Percentiles rank a stretch among this genome's conserved stretches.
Conservation (phyloP, 2,329 filamentous ascomycete species). For the Thermochaetoides dissita region DNA sequence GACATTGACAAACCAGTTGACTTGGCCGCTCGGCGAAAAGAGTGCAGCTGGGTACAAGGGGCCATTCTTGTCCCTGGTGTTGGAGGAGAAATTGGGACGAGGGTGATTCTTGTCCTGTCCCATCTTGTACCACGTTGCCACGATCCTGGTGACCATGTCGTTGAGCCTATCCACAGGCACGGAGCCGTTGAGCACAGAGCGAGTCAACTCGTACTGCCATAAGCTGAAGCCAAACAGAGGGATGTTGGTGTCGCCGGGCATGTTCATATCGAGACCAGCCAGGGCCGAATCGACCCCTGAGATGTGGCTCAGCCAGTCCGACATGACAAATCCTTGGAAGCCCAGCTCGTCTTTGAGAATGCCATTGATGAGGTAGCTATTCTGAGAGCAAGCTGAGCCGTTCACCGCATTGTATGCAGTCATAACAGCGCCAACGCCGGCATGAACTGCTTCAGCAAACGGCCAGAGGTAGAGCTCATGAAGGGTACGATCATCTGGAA, state of each 20-base stretch:
- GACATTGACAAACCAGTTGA: constrained; percentile 57
- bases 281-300: constrained; percentile 60
- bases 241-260: constrained; percentile 43
- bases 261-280: constrained; percentile 55
- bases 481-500: constrained; percentile 53
- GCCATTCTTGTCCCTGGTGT: constrained; percentile 41
- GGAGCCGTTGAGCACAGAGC: constrained; percentile 40
- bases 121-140: constrained; percentile 45
- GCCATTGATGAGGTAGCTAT: constrained; percentile 61
- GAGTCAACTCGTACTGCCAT: constrained; percentile 42
- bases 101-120: constrained; percentile 46
- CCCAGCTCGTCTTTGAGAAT: constrained; percentile 67
- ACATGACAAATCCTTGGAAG: constrained; percentile 69
- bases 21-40: constrained; percentile 43
- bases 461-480: constrained; percentile 71
- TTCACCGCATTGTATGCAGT: constrained; percentile 60
- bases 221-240: constrained; percentile 38
- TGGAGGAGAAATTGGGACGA: constrained; percentile 43
- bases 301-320: constrained; percentile 69
- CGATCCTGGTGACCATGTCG: constrained; percentile 39
- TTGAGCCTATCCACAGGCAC: constrained; percentile 43
- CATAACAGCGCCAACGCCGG: constrained; percentile 51
- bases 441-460: constrained; percentile 57
- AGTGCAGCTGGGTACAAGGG: constrained; percentile 43
- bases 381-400: constrained; percentile 68